A percentile compares a stretch with the other conserved stretches of the same genome.
Evolutionary conservation across 495 filamentous ascomycete species (phyloP).

Genomic region (Aspergillus nanangensis): DNA sequence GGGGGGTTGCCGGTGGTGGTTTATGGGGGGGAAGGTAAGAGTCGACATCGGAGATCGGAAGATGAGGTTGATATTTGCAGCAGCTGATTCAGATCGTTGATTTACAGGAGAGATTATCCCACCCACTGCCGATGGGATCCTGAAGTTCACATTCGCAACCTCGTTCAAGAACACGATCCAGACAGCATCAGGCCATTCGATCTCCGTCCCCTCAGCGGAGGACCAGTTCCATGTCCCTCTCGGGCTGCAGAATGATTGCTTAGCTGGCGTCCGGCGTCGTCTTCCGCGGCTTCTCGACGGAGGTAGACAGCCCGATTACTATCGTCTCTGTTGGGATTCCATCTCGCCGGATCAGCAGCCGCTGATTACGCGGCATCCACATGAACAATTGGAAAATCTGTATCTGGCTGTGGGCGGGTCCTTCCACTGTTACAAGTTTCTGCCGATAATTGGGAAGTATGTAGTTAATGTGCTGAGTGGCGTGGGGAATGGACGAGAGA

Average conservation of each 20-base stretch:
- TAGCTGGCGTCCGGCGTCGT: conserved; percentile 11
- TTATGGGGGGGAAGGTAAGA: conserved; percentile 30
- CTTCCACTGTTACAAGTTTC: conserved; percentile 53
- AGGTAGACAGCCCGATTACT: conserved; percentile 18
- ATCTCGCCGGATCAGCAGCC: conserved; percentile 44
- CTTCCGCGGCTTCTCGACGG: conserved; percentile 17
- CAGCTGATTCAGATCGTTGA: conserved; percentile 1
- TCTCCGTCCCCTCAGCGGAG: conserved; percentile 24
- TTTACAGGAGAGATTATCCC: conserved; percentile 29
- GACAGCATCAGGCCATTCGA: conserved; percentile 21
- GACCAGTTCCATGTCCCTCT: conserved; percentile 13
- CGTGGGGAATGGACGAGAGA: conserved; percentile 22
- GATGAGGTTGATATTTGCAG: too few species aligned
- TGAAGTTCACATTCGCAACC: conserved; percentile 34
- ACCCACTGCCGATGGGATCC: conserved; percentile 21
- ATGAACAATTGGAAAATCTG: conserved; percentile 28
- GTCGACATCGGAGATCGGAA: too few species aligned
- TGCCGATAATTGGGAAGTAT: conserved; percentile 54
- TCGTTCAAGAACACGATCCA: conserved; percentile 28
- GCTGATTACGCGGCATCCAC: conserved; percentile 45
- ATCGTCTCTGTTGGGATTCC: conserved; percentile 28
- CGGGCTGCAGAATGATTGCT: conserved; percentile 8
- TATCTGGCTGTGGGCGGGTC: conserved; percentile 45
- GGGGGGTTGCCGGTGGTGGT: conserved; percentile 33
- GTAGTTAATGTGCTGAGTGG: conserved; percentile 45